Evolutionary conservation across 2,329 filamentous ascomycete species (phyloP), one percentile per base, ranked within the genome.

Genomic region (Penicillium janthinellum): DNA sequence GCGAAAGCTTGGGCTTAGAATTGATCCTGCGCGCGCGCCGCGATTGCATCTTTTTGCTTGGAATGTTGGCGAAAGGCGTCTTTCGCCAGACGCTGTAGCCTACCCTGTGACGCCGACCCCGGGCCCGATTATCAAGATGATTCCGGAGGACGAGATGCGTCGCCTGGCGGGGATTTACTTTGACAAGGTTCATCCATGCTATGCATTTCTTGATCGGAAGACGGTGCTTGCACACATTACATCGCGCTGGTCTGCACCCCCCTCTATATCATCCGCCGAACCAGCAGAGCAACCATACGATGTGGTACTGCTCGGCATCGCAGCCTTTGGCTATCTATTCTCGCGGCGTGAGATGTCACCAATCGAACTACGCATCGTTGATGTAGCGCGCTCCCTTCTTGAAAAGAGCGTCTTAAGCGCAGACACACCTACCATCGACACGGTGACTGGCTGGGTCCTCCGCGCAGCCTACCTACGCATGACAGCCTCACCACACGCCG

Each of bases 11-110:
- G 84, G 81, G 0, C 74, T 84, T 45, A 78, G 79, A 45, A 75
- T 86, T 20, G 83, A 86, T 65, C 81, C 83, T 0, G 79, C 79
- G 4, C 81, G 80, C 64, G 82, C 82, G 1, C 83, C 84, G 0
- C 77, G 81, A 49, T 73, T 85, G 56, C 81, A 84, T 63, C 78
- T 83, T 0, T 86, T 86, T 66, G 83, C 81, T 0, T 86, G 84
- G 84, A 86, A 86, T 65, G 70, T 80, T 14, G 77, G 74, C 1
- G 64, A 67, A 20, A 59, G 67, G 39, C 66, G 57, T 14, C 4
- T 69, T 63, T 42, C 65, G 66, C 51, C 57, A 38, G 39, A 38
- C 37, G 17, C 54, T 45, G 20, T 68, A 14, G 25, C n/a, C 14
- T 47, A 28, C 28, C 44, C 44, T 10, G 44, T 8, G 14, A 53